Evolutionary conservation across 176 grass and related monocot species (phyloP).

Genomic region (Musa itinerans): DNA sequence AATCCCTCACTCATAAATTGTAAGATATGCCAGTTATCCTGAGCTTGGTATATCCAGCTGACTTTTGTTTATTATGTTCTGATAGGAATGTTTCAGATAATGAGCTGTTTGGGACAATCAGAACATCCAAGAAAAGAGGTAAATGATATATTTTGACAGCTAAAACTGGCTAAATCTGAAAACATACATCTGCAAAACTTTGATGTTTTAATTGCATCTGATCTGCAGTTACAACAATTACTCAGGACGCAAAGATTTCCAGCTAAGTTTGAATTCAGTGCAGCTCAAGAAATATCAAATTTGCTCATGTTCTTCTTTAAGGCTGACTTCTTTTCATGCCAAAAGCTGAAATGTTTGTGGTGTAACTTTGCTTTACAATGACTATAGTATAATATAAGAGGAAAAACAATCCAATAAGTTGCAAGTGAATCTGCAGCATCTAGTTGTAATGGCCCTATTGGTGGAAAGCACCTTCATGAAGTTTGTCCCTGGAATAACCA

Average conservation of each 20-base stretch:
- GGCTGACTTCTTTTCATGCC: too few relatives aligned
- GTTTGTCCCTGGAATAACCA: too few relatives aligned
- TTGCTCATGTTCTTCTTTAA: too few relatives aligned
- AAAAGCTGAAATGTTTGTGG: too few relatives aligned
- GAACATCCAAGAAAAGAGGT: neutral
- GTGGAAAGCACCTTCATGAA: too few relatives aligned
- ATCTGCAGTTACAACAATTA: conserved; percentile 2
- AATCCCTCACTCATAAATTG: neutral
- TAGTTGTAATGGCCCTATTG: too few relatives aligned
- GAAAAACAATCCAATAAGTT: too few relatives aligned
- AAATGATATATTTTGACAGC: neutral
- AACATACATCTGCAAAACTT: neutral
- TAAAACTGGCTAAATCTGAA: neutral
- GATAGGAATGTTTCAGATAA: conserved; percentile 6
- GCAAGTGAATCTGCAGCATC: too few relatives aligned
- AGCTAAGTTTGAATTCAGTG: neutral
- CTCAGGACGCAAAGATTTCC: neutral
- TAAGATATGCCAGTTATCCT: too few relatives aligned
- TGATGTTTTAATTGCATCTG: neutral
- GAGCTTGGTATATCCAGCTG: too few relatives aligned
- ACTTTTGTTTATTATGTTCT: neutral
- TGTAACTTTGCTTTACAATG: too few relatives aligned
- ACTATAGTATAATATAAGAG: too few relatives aligned
- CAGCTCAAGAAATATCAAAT: neutral
- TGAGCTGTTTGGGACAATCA: neutral